Percentiles rank a stretch among this genome's conserved stretches.
These are phyloP conservation scores for Nepenthes mirabilis DNA, from an alignment of 148 eudicot genomes.

Conservation along the genomic window DNA sequence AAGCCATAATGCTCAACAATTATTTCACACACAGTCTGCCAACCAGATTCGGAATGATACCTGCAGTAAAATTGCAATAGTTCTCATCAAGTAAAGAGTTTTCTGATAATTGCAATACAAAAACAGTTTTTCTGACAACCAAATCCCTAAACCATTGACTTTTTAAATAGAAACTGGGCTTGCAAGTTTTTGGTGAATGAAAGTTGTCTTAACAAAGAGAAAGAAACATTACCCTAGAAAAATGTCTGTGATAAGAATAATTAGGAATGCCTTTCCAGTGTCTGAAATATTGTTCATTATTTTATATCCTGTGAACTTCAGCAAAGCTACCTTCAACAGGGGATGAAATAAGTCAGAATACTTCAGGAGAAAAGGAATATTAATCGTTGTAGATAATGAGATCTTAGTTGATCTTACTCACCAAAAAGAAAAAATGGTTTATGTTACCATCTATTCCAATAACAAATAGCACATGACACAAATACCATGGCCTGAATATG, in stretches of 20 bases:
- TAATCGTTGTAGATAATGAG: background rate
- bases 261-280: conserved; percentile 90
- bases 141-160: too few species aligned
- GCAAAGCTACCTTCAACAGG: conserved; percentile 73
- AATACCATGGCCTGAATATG: too few species aligned
- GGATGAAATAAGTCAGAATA: conserved; percentile 1
- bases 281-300: conserved; percentile 78
- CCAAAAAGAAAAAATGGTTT: too few species aligned
- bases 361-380: background rate
- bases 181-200: background rate
- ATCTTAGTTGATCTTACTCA: background rate
- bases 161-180: too few species aligned
- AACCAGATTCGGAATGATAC: conserved; percentile 96
- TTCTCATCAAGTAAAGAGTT: background rate
- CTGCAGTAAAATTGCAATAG: conserved; percentile 26
- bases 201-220: background rate
- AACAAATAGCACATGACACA: too few species aligned
- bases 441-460: too few species aligned
- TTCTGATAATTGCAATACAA: background rate
- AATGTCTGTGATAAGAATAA: conserved; percentile 79
- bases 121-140: background rate
- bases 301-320: conserved; percentile 95
- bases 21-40: conserved; percentile 79
- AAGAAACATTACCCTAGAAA: conserved; percentile 64
- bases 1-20: conserved; percentile 83